Base-by-base conservation (phyloP, 208 protist genomes). In the Jaenimonas drosophilae region DNA sequence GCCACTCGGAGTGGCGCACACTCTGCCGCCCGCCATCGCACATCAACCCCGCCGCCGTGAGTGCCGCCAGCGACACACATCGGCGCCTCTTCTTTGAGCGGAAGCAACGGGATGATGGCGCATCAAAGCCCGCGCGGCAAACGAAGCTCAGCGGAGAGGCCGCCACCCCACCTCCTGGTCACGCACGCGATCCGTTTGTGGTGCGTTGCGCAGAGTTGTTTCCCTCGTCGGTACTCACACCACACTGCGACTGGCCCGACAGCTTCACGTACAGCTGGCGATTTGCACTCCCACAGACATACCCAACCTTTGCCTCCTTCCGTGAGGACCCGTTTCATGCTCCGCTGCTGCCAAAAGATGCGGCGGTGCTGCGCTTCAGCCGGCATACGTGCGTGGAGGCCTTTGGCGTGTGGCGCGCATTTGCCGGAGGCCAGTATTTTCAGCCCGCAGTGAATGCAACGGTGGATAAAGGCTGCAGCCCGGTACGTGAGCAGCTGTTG, bases 371-470 rank as follows among this genome's bases (percentile, higher is more conserved):
- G 49, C 55, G 46, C 17, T 88, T 81, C 54, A 54, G 60, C 40
- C 27, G 33, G 27, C 37, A 69, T 31, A 59, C 67, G 11, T 74
- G 59, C 24, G 38, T 56, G 12, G 75, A 88, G 46, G 76, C 63
- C 4, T 88, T 73, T 34, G 76, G 77, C 6, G 64, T 71, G 12
- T 93, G 79, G 77, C 69, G 84, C 2, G 73, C 84, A 27, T 93
- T 88, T 60, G 84, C 81, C 4, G 80, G 84, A 3, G 76, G 77
- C 19, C 57, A 78, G 47, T 84, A 82, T 59, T 88, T 82, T 30
- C 63, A 59, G 9, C 67, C 79, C 0, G 62, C 67, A 4, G 64
- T 88, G 11, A 88, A 85, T 47, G 68, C 74, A 7, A 76, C 49
- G 17, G 56, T 92, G 11, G 73, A 89, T 50, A 86, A 82, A 41